These are phyloP conservation scores for Conticribra weissflogii DNA, from an alignment of 108 stramenopile genomes.

Conservation along the genomic window DNA sequence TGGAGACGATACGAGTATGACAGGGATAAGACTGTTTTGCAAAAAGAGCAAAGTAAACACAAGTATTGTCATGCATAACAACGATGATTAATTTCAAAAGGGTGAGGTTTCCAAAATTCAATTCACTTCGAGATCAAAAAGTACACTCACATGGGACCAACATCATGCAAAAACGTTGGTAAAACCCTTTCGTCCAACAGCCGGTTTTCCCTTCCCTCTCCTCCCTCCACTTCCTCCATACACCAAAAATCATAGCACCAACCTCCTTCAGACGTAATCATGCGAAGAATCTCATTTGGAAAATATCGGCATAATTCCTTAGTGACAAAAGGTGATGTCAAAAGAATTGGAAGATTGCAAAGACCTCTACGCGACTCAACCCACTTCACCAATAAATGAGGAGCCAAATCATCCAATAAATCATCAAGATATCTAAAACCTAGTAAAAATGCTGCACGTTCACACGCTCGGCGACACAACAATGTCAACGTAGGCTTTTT, in stretches of 20 bases:
- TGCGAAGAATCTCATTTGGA: slow-evolving; percentile 32
- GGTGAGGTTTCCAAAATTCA: too few species aligned
- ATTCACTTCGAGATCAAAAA: too few species aligned
- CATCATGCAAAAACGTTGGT: slow-evolving; percentile 22
- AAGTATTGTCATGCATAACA: too few species aligned
- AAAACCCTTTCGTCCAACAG: slow-evolving; percentile 25
- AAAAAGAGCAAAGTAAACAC: too few species aligned
- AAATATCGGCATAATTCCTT: slow-evolving; percentile 29
- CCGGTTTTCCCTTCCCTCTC: too few species aligned
- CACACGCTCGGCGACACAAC: slow-evolving; percentile 61
- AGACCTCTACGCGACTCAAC: slow-evolving; percentile 37
- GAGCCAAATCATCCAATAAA: slow-evolving; percentile 49
- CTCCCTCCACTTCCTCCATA: slow-evolving; percentile 9
- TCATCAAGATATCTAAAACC: slow-evolving; percentile 49
- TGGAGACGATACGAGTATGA: slow-evolving; percentile 28
- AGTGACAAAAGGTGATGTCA: slow-evolving; percentile 56
- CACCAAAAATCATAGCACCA: slow-evolving; percentile 39
- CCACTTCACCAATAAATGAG: slow-evolving; percentile 55
- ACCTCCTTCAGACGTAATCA: slow-evolving; percentile 28
- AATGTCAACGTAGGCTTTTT: slow-evolving; percentile 42
- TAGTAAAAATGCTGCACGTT: slow-evolving; percentile 55
- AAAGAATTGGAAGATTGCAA: slow-evolving; percentile 48
- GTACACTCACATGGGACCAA: background rate
- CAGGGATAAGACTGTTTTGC: slow-evolving; percentile 32
- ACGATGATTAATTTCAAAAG: too few species aligned